Percentiles rank a stretch among this genome's conserved stretches.
These are phyloP conservation scores for Volvariella surrecta DNA, from an alignment of 1,284 basidiomycete genomes.

Conservation along the genomic window DNA sequence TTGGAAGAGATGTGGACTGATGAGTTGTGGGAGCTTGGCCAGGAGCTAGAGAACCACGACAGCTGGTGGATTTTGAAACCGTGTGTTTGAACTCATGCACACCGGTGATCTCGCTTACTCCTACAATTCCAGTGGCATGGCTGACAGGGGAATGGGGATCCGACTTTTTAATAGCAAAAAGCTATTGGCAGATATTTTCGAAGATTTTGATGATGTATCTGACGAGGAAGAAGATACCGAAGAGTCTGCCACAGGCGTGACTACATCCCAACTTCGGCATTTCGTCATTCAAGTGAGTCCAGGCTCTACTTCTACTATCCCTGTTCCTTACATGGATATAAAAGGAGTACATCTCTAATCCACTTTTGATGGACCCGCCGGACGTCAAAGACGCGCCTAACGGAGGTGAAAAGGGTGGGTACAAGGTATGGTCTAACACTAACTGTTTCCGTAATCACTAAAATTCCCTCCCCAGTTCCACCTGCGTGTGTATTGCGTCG, in stretches of 20 bases:
- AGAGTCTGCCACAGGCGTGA: constrained; percentile 44
- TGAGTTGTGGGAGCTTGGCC: constrained; percentile 85
- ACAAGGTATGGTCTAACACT: constrained; percentile 49
- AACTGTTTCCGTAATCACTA: constrained; percentile 8
- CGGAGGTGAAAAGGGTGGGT: constrained; percentile 34
- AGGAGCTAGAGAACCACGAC: constrained; percentile 42
- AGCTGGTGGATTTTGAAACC: constrained; percentile 96
- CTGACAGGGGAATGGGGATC: constrained; percentile 94
- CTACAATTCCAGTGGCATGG: constrained; percentile 61
- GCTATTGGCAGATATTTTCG: constrained; percentile 71
- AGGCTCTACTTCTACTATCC: constrained; percentile 1
- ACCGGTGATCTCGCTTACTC: background rate
- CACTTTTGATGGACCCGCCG: constrained; percentile 70
- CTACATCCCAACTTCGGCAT: constrained; percentile 85
- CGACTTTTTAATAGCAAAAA: constrained; percentile 81
- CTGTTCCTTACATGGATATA: constrained; percentile 1
- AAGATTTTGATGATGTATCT: constrained; percentile 69
- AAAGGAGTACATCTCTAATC: constrained; percentile 78
- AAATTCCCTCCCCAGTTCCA: constrained; percentile 61
- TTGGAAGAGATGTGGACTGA: constrained; percentile 92
- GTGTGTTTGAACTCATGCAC: constrained; percentile 19
- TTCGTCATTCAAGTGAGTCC: constrained; percentile 87
- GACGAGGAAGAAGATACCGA: constrained; percentile 27
- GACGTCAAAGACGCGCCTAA: constrained; percentile 26
- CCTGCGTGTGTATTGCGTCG: constrained; percentile 87